These are phyloP conservation scores for Aspergillus fijiensis DNA, from an alignment of 2,329 filamentous ascomycete species.

Conservation along the genomic window DNA sequence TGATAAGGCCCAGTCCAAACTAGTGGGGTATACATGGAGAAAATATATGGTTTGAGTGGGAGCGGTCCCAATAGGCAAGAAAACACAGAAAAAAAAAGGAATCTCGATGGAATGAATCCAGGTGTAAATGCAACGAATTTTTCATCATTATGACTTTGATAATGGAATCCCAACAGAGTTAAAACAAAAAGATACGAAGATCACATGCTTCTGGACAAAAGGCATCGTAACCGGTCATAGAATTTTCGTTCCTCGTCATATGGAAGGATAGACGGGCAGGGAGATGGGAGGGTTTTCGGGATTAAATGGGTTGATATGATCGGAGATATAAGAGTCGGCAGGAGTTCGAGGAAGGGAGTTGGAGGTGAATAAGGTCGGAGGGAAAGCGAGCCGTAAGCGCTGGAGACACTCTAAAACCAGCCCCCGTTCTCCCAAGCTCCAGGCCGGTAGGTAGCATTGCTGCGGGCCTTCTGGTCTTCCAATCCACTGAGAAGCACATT, in stretches of 20 bases:
- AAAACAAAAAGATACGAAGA: not conserved
- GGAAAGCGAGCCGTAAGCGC: constrained; percentile 17
- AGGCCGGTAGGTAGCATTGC: constrained; percentile 65
- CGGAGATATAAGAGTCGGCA: not conserved
- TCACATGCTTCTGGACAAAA: not conserved
- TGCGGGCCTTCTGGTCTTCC: constrained; percentile 58
- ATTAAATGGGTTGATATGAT: no score
- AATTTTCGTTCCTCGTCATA: no score
- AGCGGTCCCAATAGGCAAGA: not conserved
- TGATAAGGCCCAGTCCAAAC: not conserved
- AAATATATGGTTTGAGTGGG: not conserved
- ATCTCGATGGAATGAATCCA: not conserved
- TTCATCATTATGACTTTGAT: not conserved
- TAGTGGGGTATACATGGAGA: constrained; percentile 2
- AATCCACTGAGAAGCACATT: constrained; percentile 69
- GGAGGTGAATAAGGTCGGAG: not conserved
- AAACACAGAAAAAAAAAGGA: not conserved
- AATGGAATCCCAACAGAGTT: not conserved
- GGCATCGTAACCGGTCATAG: no score
- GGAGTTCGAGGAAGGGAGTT: no score
- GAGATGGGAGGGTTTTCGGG: no score
- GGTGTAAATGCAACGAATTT: not conserved
- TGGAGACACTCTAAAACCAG: constrained; percentile 59
- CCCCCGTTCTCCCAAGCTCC: constrained; percentile 84
- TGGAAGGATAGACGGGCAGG: no score